Conservation (phyloP, 2,329 filamentous ascomycete genomes). For the Calonectria pteridis region DNA sequence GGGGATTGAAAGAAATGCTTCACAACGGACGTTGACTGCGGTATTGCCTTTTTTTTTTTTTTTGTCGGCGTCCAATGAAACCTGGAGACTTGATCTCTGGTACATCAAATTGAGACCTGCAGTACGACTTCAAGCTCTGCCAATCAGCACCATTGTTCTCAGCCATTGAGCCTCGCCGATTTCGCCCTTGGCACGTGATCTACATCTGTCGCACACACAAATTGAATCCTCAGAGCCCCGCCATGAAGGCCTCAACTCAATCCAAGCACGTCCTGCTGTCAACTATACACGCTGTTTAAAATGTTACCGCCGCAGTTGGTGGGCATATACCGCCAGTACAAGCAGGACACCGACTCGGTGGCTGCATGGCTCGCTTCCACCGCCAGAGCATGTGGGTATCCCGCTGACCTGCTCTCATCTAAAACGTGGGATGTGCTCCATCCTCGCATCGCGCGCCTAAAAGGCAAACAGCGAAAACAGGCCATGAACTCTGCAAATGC, state of each 20-base stretch:
- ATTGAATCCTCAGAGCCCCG: background rate
- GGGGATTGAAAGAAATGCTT: background rate
- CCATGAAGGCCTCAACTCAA: background rate
- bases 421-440: background rate
- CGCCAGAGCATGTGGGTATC: slow-evolving; percentile 51
- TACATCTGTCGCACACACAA: background rate
- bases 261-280: background rate
- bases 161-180: background rate
- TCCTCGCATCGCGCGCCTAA: background rate
- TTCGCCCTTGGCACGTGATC: background rate
- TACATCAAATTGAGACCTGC: background rate
- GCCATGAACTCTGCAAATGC: slow-evolving; percentile 15
- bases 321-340: slow-evolving; percentile 55
- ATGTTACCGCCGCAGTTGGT: slow-evolving; percentile 40
- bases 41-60: background rate
- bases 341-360: slow-evolving; percentile 55
- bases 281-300: background rate
- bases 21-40: background rate
- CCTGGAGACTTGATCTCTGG: background rate
- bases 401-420: slow-evolving; percentile 34
- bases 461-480: slow-evolving; percentile 40
- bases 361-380: slow-evolving; percentile 58
- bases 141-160: background rate
- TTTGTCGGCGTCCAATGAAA: background rate
- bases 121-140: background rate